Evolutionary conservation across 331 rosid genomes (phyloP).

Genomic region (Pyrus hybrid): DNA sequence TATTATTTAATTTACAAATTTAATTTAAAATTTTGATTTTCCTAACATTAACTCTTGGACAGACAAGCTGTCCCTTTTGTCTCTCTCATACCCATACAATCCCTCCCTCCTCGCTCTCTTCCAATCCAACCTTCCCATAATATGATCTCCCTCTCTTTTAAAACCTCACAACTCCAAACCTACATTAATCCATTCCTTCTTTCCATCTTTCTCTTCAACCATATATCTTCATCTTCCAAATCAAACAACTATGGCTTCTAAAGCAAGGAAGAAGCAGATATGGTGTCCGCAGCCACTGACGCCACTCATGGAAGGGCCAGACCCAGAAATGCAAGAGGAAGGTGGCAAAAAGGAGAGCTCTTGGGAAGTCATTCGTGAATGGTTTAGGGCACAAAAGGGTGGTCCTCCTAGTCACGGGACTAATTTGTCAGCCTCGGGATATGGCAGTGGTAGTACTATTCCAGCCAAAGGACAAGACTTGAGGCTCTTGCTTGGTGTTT

Average conservation of each 20-base stretch:
- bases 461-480: constrained; percentile 76
- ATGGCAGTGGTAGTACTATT: constrained; percentile 25
- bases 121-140: neutral
- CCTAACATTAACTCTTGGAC: neutral
- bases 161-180: neutral
- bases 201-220: neutral
- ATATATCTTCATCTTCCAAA: neutral
- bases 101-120: neutral
- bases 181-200: neutral
- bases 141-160: neutral
- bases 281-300: constrained; percentile 91
- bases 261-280: constrained; percentile 58
- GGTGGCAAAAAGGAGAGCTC: constrained; percentile 77
- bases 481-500: constrained; percentile 82
- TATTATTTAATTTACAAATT: too few species aligned
- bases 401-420: neutral
- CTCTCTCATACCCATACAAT: constrained; percentile 32
- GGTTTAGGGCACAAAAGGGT: constrained; percentile 66
- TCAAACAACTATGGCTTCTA: constrained; percentile 45
- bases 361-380: constrained; percentile 89
- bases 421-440: constrained; percentile 27
- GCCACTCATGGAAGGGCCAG: constrained; percentile 93
- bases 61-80: constrained; percentile 73
- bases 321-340: constrained; percentile 84
- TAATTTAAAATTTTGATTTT: too few species aligned